Percentiles rank a stretch among this genome's conserved stretches.
These are phyloP conservation scores for Isatis lusitanica DNA, from an alignment of 441 rosid genomes.

Conservation along the genomic window DNA sequence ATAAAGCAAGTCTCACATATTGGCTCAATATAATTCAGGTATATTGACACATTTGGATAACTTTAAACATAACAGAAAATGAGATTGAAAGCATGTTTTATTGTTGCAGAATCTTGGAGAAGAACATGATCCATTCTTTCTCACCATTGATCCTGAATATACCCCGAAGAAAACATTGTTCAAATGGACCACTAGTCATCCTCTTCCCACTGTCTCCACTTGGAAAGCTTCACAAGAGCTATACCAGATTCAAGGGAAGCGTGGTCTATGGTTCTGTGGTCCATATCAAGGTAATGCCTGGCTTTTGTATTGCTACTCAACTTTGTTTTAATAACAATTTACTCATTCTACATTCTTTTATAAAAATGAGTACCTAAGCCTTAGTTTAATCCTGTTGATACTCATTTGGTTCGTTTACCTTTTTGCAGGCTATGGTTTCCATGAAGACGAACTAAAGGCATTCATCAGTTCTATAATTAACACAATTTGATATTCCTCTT, in stretches of 20 bases:
- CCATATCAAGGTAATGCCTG: constrained; percentile 64
- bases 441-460: constrained; percentile 94
- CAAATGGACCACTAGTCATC: constrained; percentile 84
- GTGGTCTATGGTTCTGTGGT: constrained; percentile 88
- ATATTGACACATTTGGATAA: neutral
- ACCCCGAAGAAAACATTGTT: constrained; percentile 59
- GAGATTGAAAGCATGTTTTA: neutral
- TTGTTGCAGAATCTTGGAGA: constrained; percentile 74
- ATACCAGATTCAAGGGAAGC: constrained; percentile 70
- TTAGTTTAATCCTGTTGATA: constrained; percentile 30
- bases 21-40: constrained; percentile 97
- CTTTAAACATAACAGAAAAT: neutral
- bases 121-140: constrained; percentile 57
- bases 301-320: neutral
- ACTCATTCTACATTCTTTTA: neutral
- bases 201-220: constrained; percentile 82
- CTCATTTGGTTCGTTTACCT: constrained; percentile 1
- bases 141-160: constrained; percentile 72
- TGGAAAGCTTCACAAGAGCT: constrained; percentile 77
- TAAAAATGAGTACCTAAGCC: too few relatives aligned
- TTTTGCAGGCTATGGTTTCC: constrained; percentile 88
- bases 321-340: neutral
- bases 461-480: neutral
- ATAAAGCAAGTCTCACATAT: constrained; percentile 74
- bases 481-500: too few relatives aligned